Evolutionary conservation across 1,284 basidiomycete species (phyloP), one percentile per base, ranked within the genome.

Genomic region (Pisolithus thermaeus): DNA sequence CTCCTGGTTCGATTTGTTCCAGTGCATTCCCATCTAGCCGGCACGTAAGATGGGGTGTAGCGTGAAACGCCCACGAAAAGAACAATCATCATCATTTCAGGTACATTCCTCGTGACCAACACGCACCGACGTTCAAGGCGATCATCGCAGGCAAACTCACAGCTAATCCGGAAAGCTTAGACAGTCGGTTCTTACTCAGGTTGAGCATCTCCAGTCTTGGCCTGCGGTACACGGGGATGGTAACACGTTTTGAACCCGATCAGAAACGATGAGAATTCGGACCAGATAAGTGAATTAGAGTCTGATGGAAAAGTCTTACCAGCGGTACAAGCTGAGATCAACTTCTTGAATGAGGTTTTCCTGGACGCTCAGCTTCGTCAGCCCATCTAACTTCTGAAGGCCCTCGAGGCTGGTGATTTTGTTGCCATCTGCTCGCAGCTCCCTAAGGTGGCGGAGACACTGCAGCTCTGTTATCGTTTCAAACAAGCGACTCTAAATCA

Each of bases 361-460:
- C 61, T 87, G 82, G 47, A 94, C 70, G 62, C 89, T 92, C 53
- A 99, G 73, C 70, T 90, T 91, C 57, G 87, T 78, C 20, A 99
- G 81, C 20, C 84, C 80, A 59, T 90, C 86, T 71, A 96, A 79
- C 49, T 75, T 75, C 61, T 88, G 78, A 50, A 99, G 75, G 1
- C 94, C 93, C 35, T 86, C 83, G n/a, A 94, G 64, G 63, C 78
- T 83, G 16, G 68, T 72, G 60, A 99, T 87, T 61, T 74, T 76
- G 70, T 97, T 98, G 53, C 81, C 76, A 66, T 98, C 92, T 18
- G 90, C 90, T 51, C 84, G 87, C 47, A 99, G 80, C 65, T 98
- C 93, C 44, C 91, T 83, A 50, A 99, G 75, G 65, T 93, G 91
- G 55, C 80, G 78, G 50, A 97, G 77, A 66, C 88, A 90, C 56